Percentiles rank a stretch among this genome's conserved stretches.
phyloP scores from a whole-genome alignment of 2,329 filamentous ascomycete genomes.

The Aspergillus fijiensis region DNA sequence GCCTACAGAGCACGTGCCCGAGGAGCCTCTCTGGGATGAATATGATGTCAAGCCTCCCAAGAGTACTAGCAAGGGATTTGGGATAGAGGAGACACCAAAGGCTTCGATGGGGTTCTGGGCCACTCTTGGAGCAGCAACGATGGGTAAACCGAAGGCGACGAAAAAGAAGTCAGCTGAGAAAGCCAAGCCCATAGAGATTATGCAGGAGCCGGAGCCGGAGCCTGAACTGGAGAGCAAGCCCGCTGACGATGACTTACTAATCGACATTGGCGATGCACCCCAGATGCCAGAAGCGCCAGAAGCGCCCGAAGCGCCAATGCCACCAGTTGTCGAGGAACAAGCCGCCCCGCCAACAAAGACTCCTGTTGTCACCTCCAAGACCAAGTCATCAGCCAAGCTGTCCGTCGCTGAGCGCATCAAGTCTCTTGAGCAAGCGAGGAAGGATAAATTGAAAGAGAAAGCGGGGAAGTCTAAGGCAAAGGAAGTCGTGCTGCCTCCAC shows the following conservation, averaged over 20 bases:
- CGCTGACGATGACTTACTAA: conserved; percentile 27
- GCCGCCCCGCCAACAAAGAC: conserved; percentile 45
- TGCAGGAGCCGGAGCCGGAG: conserved; percentile 19
- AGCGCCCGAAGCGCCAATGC: conserved; percentile 35
- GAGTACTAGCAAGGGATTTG: conserved; percentile 35
- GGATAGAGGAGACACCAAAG: conserved; percentile 39
- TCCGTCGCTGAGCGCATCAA: conserved; percentile 57
- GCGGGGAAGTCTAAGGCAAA: conserved; percentile 28
- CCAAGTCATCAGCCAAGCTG: conserved; percentile 43
- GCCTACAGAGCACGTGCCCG: conserved; percentile 32
- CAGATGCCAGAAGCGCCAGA: conserved; percentile 30
- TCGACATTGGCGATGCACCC: conserved; percentile 38
- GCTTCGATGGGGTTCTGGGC: conserved; percentile 47
- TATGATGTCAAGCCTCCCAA: conserved; percentile 40
- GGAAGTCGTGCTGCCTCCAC: conserved; percentile 12
- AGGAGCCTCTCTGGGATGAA: conserved; percentile 39
- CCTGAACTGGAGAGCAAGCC: neutral
- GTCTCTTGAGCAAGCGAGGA: conserved; percentile 43
- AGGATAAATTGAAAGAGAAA: conserved; percentile 39
- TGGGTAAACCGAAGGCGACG: conserved; percentile 39
- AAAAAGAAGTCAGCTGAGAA: conserved; percentile 51
- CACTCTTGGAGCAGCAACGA: conserved; percentile 39
- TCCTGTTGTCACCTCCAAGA: conserved; percentile 32
- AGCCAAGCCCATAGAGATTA: conserved; percentile 39
- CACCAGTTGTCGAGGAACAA: conserved; percentile 42